These are phyloP conservation scores for Trichoderma atroviride DNA, from an alignment of 2,329 filamentous ascomycete species.

Conservation along the genomic window DNA sequence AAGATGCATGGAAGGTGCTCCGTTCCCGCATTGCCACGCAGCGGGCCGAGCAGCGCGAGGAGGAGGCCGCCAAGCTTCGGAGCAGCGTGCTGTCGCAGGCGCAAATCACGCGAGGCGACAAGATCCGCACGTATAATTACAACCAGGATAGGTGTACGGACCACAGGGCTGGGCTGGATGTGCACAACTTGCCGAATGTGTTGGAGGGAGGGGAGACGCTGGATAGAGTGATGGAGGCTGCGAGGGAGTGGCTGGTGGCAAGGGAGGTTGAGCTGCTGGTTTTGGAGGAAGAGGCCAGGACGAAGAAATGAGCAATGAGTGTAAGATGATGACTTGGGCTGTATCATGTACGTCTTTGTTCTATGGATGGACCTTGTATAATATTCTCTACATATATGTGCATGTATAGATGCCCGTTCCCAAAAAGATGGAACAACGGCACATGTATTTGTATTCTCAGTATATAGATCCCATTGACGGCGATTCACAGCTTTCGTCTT, in stretches of 20 bases:
- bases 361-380: background rate
- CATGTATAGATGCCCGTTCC: slow-evolving; percentile 13
- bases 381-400: slow-evolving; percentile 1
- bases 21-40: slow-evolving; percentile 80
- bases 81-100: slow-evolving; percentile 78
- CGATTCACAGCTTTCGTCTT: background rate
- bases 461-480: background rate
- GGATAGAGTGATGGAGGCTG: slow-evolving; percentile 76
- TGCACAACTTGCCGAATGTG: slow-evolving; percentile 80
- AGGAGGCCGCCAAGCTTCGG: slow-evolving; percentile 72
- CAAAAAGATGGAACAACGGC: background rate
- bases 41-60: slow-evolving; percentile 80
- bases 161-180: slow-evolving; percentile 77
- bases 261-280: slow-evolving; percentile 74
- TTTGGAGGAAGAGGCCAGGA: slow-evolving; percentile 58
- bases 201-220: slow-evolving; percentile 72
- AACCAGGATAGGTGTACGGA: slow-evolving; percentile 79
- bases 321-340: background rate
- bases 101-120: slow-evolving; percentile 87
- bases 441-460: background rate
- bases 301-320: slow-evolving; percentile 23
- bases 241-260: slow-evolving; percentile 73
- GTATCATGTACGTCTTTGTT: background rate
- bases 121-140: slow-evolving; percentile 90
- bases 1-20: slow-evolving; percentile 83